A percentile compares a stretch with the other conserved stretches of the same genome.
Evolutionary conservation across 148 eudicot species (phyloP).

Genomic region (Cornus kousa): DNA sequence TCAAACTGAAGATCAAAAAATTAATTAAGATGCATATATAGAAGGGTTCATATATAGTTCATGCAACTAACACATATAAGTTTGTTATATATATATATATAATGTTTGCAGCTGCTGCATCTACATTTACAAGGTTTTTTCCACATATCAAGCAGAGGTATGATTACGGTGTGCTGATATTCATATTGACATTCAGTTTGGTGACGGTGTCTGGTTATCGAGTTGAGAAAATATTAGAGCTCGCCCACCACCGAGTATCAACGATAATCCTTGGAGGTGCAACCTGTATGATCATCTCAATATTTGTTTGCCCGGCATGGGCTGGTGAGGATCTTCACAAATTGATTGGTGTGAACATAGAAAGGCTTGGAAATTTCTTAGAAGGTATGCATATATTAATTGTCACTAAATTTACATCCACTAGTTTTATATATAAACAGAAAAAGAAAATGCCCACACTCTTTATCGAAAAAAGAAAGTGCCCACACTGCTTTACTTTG

Average conservation of each 20-base stretch:
- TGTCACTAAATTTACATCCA: not conserved
- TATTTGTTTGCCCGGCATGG: constrained; percentile 48
- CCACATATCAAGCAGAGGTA: constrained; percentile 41
- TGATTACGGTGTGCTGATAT: constrained; percentile 48
- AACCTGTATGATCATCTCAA: constrained; percentile 32
- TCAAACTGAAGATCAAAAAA: not conserved
- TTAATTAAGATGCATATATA: too few relatives aligned
- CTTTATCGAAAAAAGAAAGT: too few relatives aligned
- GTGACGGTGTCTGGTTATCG: constrained; percentile 44
- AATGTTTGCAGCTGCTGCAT: constrained; percentile 37
- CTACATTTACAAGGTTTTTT: constrained; percentile 36
- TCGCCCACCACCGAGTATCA: constrained; percentile 35
- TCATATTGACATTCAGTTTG: constrained; percentile 46
- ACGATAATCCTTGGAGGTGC: constrained; percentile 42
- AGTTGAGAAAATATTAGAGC: constrained; percentile 25
- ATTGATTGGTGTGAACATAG: constrained; percentile 29
- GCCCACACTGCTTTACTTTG: not conserved
- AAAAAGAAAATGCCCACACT: not conserved
- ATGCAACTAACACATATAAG: not conserved
- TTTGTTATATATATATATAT: not conserved
- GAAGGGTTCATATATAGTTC: not conserved
- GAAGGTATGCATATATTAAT: constrained; percentile 36
- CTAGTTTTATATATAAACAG: too few relatives aligned
- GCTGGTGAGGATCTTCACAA: constrained; percentile 60
- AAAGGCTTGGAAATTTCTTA: constrained; percentile 37